Conservation (phyloP, 129 eudicot genomes). For the Sambucus nigra region DNA sequence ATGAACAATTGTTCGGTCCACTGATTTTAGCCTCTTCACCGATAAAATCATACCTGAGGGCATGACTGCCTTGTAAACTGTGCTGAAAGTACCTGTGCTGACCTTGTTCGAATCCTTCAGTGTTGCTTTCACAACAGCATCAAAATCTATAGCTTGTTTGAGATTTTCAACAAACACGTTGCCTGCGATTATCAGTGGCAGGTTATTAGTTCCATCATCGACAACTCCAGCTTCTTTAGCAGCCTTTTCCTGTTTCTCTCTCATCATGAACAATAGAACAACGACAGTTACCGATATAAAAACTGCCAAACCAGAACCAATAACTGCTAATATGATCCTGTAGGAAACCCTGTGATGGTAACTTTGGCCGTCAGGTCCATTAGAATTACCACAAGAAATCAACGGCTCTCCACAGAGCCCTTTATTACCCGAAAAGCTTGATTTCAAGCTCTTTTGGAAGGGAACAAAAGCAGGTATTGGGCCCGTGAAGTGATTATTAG, state of each 20-base stretch:
- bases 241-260: conserved; percentile 79
- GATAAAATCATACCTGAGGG: conserved; percentile 86
- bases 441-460: conserved; percentile 72
- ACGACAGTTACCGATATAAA: conserved; percentile 68
- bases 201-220: conserved; percentile 31
- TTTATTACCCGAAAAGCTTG: conserved; percentile 77
- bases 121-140: conserved; percentile 77
- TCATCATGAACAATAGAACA: conserved; percentile 86
- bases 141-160: conserved; percentile 87
- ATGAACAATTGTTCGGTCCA: conserved; percentile 59
- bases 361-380: conserved; percentile 24
- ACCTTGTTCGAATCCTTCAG: conserved; percentile 73
- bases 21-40: conserved; percentile 68
- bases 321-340: conserved; percentile 64
- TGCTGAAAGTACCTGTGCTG: conserved; percentile 83
- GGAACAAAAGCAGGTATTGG: conserved; percentile 80
- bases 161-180: conserved; percentile 77
- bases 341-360: conserved; percentile 82
- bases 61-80: conserved; percentile 84
- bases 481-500: conserved; percentile 73
- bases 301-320: conserved; percentile 90
- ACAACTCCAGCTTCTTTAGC: conserved; percentile 40
- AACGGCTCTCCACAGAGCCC: conserved; percentile 90
- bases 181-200: conserved; percentile 62
- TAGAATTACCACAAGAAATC: conserved; percentile 46